Conservation (phyloP, 176 grass and related monocot genomes). For the Lolium rigidum region DNA sequence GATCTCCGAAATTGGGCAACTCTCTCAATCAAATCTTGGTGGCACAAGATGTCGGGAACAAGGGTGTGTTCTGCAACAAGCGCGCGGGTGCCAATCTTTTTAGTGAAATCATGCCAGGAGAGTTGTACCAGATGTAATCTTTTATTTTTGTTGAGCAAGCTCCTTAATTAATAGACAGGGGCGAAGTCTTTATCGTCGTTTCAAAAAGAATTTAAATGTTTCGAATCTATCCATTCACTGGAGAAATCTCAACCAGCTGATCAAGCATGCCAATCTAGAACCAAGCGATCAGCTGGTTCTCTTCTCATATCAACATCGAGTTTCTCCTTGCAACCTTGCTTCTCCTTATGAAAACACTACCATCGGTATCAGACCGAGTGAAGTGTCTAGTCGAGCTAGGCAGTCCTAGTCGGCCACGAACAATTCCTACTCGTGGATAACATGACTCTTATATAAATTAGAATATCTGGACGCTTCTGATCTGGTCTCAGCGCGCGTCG, state of each 20-base stretch:
- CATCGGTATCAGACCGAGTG: background rate
- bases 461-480: background rate
- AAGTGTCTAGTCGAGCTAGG: background rate
- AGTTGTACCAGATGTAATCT: too few species aligned
- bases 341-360: background rate
- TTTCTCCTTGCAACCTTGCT: background rate
- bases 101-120: too few species aligned
- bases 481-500: slow-evolving; percentile 27
- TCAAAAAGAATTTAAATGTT: too few species aligned
- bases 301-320: background rate
- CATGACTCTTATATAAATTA: background rate
- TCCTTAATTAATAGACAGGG: too few species aligned
- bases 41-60: too few species aligned
- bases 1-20: too few species aligned
- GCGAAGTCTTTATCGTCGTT: too few species aligned
- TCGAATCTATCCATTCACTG: background rate
- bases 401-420: background rate
- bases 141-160: too few species aligned
- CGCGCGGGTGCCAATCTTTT: too few species aligned
- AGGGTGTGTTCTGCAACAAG: too few species aligned
- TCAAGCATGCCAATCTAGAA: background rate
- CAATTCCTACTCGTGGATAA: background rate
- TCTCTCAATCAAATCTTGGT: too few species aligned
- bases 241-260: background rate
- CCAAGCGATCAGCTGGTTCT: background rate